A percentile compares a stretch with the other conserved stretches of the same genome.
Evolutionary conservation across 179 eudicot genomes (phyloP).

Genomic region (Patellifolia procumbens): DNA sequence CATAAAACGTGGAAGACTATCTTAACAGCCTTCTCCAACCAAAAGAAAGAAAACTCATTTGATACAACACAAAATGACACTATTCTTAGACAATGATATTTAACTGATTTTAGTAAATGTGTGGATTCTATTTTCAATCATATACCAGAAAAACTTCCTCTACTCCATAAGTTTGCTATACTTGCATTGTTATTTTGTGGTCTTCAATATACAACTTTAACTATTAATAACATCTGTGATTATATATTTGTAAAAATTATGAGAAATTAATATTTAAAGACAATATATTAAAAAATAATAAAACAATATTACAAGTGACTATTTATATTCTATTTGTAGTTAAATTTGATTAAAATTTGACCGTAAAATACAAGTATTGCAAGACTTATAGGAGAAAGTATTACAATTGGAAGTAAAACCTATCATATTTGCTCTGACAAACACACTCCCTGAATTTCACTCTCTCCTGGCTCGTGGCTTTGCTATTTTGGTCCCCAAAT

Average conservation of each 20-base stretch:
- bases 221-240: too few relatives aligned
- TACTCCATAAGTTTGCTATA: too few relatives aligned
- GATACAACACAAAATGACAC: background rate
- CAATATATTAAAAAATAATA: too few relatives aligned
- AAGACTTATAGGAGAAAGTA: too few relatives aligned
- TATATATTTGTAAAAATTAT: too few relatives aligned
- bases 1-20: background rate
- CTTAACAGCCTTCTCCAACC: background rate
- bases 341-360: too few relatives aligned
- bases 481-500: constrained; percentile 27
- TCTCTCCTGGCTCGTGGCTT: constrained; percentile 12
- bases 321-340: too few relatives aligned
- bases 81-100: background rate
- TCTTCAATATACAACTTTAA: too few relatives aligned
- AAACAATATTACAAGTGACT: too few relatives aligned
- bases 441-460: background rate
- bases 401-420: background rate
- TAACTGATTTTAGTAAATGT: background rate
- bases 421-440: background rate
- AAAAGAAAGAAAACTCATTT: background rate
- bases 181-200: too few relatives aligned
- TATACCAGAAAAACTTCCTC: too few relatives aligned
- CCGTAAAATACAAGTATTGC: background rate
- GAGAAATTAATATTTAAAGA: too few relatives aligned
- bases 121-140: background rate